phyloP scores from a whole-genome alignment of 208 protist genomes.

The Leishmania turanica region DNA sequence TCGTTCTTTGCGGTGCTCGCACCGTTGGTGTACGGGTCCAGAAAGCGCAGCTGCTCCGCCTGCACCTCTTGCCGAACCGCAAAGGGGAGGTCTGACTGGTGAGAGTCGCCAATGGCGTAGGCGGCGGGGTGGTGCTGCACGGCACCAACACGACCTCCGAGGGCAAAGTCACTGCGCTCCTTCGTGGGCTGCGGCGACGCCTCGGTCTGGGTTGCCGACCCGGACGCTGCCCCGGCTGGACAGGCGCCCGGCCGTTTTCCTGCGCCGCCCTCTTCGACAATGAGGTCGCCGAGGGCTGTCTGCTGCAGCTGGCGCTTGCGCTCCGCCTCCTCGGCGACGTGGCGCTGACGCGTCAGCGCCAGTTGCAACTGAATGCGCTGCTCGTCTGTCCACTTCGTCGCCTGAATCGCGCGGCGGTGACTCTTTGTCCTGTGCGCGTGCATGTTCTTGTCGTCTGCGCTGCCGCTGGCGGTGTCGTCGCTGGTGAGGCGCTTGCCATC shows the following conservation, averaged over 20 bases:
- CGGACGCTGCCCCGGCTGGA: background rate
- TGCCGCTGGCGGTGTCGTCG: constrained; percentile 23
- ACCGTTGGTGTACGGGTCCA: constrained; percentile 63
- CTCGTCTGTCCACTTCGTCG: constrained; percentile 83
- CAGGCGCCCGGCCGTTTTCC: background rate
- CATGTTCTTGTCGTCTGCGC: constrained; percentile 1
- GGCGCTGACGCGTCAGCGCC: constrained; percentile 78
- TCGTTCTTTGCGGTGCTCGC: constrained; percentile 40
- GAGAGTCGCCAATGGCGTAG: constrained; percentile 66
- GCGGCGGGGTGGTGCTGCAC: constrained; percentile 80
- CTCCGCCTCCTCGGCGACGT: constrained; percentile 68
- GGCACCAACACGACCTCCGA: constrained; percentile 74
- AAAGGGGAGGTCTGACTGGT: constrained; percentile 54
- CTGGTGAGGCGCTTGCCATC: constrained; percentile 21
- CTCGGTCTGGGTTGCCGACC: background rate
- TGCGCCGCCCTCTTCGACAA: constrained; percentile 14
- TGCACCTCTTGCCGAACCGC: constrained; percentile 77
- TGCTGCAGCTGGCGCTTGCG: constrained; percentile 48
- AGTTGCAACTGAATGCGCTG: constrained; percentile 89
- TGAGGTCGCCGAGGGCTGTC: constrained; percentile 32
- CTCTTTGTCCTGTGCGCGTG: constrained; percentile 11
- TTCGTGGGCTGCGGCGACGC: background rate
- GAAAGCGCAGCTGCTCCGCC: constrained; percentile 66
- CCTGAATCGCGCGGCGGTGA: constrained; percentile 31
- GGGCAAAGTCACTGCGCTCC: constrained; percentile 61